Evolutionary conservation across 2,329 filamentous ascomycete genomes (phyloP), one percentile per base, ranked within the genome.

Genomic region (Septoria linicola): DNA sequence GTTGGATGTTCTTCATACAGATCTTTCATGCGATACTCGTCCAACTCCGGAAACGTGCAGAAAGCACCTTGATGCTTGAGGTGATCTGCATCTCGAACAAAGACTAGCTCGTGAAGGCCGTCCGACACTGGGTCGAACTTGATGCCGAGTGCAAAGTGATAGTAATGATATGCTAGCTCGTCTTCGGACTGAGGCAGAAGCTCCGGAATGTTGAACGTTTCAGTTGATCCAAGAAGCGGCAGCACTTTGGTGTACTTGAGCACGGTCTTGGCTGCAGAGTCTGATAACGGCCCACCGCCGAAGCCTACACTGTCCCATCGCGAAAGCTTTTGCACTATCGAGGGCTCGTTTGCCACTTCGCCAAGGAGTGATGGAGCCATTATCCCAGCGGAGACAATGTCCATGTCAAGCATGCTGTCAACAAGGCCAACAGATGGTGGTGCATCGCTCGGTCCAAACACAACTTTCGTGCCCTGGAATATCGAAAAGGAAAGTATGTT

Each of bases 401-500:
- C 23, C 27, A 47, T 42, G n/a, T 45, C 27, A 10, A 59, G 39
- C 4, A 34, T n/a, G 31, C 13, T 34, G 31, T 34, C 31, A 5
- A 34, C 31, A n/a, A 16, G 4, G 31, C 6, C 4, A 13, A 34
- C 31, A 13, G 31, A 34, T 34, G 31, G 5, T 16, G 45, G 54
- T 14, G 16, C 25, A 27, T 52, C 49, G 8, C 37, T 34, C 10
- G 55, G 50, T 13, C 55, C 55, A 17, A 58, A 36, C 1, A 58
- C 10, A 16, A 53, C 35, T 20, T 44, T 7, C 10, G 55, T 56
- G 2, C 6, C 17, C n/a, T 56, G 55, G 35, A 56, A 56, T 2
- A 53, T 35, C 4, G 55, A 55, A 25, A 40, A 56, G 21, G 14
- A n/a, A 23, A 55, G 50, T 32, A 58, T 47, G 41, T 56, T 54